Percentiles rank a stretch among this genome's conserved stretches.
phyloP scores from a whole-genome alignment of 768 basidiomycete genomes.

The Termitomyces sp. region DNA sequence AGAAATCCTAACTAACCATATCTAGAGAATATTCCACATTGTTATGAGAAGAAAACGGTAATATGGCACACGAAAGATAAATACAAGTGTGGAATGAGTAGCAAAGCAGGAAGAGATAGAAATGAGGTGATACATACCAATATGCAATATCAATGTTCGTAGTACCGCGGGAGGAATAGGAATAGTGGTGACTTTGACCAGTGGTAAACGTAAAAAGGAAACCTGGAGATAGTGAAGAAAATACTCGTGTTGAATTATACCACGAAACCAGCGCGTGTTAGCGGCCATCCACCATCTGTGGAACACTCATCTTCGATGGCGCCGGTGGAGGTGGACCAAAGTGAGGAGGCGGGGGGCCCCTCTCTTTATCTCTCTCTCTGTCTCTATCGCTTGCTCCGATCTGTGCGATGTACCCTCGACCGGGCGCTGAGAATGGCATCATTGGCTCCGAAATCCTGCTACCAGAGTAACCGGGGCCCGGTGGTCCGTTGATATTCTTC shows the following conservation, averaged over 20 bases:
- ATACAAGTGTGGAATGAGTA: background rate
- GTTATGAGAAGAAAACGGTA: background rate
- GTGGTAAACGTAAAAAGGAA: background rate
- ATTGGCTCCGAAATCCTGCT: slow-evolving; percentile 27
- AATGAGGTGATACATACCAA: background rate
- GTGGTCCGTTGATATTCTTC: slow-evolving; percentile 8
- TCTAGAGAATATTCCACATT: slow-evolving; percentile 3
- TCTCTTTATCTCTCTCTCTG: slow-evolving; percentile 15
- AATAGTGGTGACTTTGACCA: background rate
- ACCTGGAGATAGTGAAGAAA: background rate
- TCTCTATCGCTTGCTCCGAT: slow-evolving; percentile 12
- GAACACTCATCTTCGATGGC: slow-evolving; percentile 37
- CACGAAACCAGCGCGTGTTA: slow-evolving; percentile 9
- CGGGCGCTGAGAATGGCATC: slow-evolving; percentile 19
- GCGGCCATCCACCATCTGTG: slow-evolving; percentile 36
- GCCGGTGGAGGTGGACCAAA: slow-evolving; percentile 20
- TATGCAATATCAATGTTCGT: background rate
- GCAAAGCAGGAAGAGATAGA: background rate
- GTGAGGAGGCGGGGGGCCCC: slow-evolving; percentile 21
- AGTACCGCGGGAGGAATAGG: background rate
- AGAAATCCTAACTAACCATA: background rate
- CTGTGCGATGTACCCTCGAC: slow-evolving; percentile 9
- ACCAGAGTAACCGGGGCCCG: slow-evolving; percentile 13
- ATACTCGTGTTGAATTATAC: background rate
- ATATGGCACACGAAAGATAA: background rate